Evolutionary conservation across 1,284 basidiomycete species (phyloP).

Genomic region (Ceratobasidium sp.): DNA sequence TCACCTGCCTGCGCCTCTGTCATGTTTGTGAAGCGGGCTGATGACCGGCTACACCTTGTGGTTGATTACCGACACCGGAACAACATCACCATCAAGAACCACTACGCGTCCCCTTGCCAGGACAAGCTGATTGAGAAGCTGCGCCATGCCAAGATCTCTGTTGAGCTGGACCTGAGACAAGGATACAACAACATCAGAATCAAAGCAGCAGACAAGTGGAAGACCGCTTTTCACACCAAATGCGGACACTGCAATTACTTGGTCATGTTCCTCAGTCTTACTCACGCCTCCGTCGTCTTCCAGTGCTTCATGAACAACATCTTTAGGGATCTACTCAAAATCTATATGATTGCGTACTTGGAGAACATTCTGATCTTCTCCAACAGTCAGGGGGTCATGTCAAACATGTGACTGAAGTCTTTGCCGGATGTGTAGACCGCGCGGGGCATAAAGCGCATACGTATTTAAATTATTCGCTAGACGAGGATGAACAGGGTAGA

Average conservation of each 20-base stretch:
- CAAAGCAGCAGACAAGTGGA: conserved; percentile 54
- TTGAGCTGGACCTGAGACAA: conserved; percentile 54
- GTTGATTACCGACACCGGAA: conserved; percentile 62
- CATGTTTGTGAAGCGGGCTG: conserved; percentile 65
- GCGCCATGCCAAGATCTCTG: conserved; percentile 51
- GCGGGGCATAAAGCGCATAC: conserved; percentile 98
- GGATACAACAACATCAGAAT: conserved; percentile 56
- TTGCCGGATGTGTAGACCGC: conserved; percentile 99
- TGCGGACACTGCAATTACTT: conserved; percentile 59
- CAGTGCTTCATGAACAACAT: conserved; percentile 52
- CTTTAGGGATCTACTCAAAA: conserved; percentile 31
- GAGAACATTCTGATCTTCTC: conserved; percentile 46
- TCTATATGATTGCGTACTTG: conserved; percentile 39
- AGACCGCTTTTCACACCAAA: conserved; percentile 59
- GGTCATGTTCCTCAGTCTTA: conserved; percentile 56
- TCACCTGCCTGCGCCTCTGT: conserved; percentile 55
- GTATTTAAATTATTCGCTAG: conserved; percentile 69
- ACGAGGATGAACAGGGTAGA: background rate
- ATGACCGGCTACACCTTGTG: conserved; percentile 58
- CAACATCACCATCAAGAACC: conserved; percentile 42
- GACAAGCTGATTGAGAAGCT: conserved; percentile 53
- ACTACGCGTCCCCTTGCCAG: conserved; percentile 51
- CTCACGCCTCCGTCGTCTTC: conserved; percentile 56
- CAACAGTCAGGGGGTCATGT: background rate
- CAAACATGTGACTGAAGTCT: too few species aligned